Base-by-base conservation (phyloP, 495 filamentous ascomycete species). In the Podospora anserina region DNA sequence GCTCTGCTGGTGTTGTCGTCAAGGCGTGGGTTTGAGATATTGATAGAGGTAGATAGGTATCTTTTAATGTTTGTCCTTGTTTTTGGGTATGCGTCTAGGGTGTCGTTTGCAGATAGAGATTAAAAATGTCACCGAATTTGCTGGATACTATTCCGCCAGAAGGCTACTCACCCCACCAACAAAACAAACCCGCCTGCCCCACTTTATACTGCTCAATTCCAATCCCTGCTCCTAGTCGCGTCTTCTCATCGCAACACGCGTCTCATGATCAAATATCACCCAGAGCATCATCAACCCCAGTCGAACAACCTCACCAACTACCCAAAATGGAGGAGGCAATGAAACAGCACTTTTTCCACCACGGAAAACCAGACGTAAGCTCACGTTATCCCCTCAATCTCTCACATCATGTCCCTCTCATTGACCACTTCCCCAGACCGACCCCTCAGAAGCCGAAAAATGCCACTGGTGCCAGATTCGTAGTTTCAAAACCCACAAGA, bases 401-500 rank as follows among this genome's bases (percentile, higher is more conserved):
- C 39, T 13, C 32, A 57, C 19, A 13, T 44, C 5, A 7, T 19
- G 15, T 7, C 5, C 16, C 16, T 39, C 30, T 56, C 1, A 34
- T 28, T 39, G 19, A 67, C 20, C 2, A 30, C 15, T 19, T 18
- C 11, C 5, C 6, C 53, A 77, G 72, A 64, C 71, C 62, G 44
- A 75, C 69, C 70, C 68, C 2, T 54, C 76, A 9, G 80, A 83
- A 20, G 76, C 71, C 64, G 32, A 28, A 3, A 65, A 70, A 0
- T 87, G 85, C 62, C 83, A 85, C 69, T 83, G 71, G 64, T 87
- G 85, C 69, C 85, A 87, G 71, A 77, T 87, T 65, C 79, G 79
- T 9, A 76, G 76, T 0, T 85, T 84, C 64, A 69, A 77, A 9
- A 82, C 76, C 0, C 82, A 81, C 63, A 16, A 70, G 2, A 65